These are phyloP conservation scores for Corymbia maculata DNA, from an alignment of 345 rosid species.

Conservation along the genomic window DNA sequence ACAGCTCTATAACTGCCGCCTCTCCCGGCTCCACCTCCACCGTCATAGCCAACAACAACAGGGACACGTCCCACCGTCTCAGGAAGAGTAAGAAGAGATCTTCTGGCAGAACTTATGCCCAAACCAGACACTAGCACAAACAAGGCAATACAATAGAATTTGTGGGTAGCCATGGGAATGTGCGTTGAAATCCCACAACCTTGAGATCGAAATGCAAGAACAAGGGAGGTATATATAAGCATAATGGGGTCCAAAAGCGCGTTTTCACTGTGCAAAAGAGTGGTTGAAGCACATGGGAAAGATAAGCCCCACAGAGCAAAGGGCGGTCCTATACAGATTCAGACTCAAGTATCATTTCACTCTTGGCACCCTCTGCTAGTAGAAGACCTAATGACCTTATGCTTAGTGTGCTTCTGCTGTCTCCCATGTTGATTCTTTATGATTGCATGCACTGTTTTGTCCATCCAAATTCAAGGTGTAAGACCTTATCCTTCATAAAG, in stretches of 20 bases:
- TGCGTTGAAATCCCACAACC: background rate
- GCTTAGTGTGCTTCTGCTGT: constrained; percentile 25
- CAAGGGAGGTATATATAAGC: constrained; percentile 21
- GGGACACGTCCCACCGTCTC: constrained; percentile 9
- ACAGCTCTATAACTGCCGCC: constrained; percentile 1
- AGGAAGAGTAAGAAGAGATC: constrained; percentile 22
- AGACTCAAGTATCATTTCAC: background rate
- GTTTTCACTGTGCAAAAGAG: background rate
- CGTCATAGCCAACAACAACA: constrained; percentile 1
- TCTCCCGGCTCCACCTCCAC: constrained; percentile 8
- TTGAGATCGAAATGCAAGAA: background rate
- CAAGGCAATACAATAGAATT: constrained; percentile 3
- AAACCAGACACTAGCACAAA: constrained; percentile 14
- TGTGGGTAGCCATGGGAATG: constrained; percentile 15
- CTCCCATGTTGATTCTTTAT: constrained; percentile 8
- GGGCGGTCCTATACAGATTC: background rate
- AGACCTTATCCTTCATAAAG: background rate
- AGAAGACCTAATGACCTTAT: background rate
- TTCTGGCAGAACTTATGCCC: constrained; percentile 20
- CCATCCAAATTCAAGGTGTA: background rate
- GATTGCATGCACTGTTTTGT: background rate
- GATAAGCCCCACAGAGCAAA: background rate
- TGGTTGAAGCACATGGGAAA: constrained; percentile 13
- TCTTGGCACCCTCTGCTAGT: background rate
- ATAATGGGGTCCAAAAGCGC: background rate